Evolutionary conservation across 257 asterid species (phyloP), one percentile per base, ranked within the genome.

Genomic region (Przewalskia tangutica): DNA sequence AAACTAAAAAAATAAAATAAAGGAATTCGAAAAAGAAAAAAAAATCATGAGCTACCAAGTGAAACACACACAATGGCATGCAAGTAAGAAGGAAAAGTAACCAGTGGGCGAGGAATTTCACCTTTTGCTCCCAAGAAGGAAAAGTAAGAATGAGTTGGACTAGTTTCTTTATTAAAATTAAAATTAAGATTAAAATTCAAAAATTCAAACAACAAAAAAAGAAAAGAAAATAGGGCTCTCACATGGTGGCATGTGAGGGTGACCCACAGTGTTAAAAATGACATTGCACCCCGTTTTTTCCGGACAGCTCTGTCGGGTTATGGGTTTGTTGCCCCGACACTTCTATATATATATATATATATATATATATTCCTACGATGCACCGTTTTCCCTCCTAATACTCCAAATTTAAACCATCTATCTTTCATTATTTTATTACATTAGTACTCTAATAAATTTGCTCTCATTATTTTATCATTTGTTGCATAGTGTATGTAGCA

Each of bases 201-300:
- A 27, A 17, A 17, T 2, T 54, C 7, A 53, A 4, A 53, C 5
- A 17, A 14, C 2, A 54, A 50, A 63, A 32, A 5, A 7, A 66
- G 17, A 67, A 70, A 2, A 71, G n/a, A n/a, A 20, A 58, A 46
- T 71, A 71, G 79, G 60, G 87, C 81, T 81, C 54, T 86, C 93
- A 90, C 93, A 89, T 92, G 97, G 91, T 84, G 64, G 92, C 97
- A 92, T 89, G 95, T 92, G 94, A 81, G 90, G 89, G 84, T 87
- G 97, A 76, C 93, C 94, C 94, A 90, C 90, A 12, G 85, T 82
- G 84, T 88, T 85, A 84, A 87, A 88, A 82, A 91, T 89, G 92
- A 90, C 89, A 90, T 3, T 77, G 91, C 84, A 88, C 86, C 90
- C 94, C 94, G 87, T 88, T 87, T 77, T 85, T 86, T 53, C 89